Conservation (phyloP, 257 asterid species). For the Nicotiana knightiana region DNA sequence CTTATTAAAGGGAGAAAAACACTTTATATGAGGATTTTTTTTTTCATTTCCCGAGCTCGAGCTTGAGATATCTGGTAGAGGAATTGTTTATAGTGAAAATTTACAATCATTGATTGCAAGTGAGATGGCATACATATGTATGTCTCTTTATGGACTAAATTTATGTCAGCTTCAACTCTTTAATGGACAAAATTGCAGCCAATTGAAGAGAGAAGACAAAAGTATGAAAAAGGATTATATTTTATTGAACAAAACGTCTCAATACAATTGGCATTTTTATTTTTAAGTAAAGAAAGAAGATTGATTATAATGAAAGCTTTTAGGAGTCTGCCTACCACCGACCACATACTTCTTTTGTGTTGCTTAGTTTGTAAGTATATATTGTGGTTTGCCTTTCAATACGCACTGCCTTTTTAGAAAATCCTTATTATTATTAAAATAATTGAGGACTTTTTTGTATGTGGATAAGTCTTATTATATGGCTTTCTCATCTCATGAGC, state of each 20-base stretch:
- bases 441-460: not conserved
- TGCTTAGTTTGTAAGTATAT: slow-evolving; percentile 17
- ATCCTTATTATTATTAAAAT: not conserved
- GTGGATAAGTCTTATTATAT: not conserved
- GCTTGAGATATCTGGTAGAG: no score
- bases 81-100: not conserved
- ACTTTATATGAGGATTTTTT: no score
- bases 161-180: not conserved
- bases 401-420: not conserved
- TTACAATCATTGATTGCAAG: not conserved
- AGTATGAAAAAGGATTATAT: not conserved
- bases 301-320: not conserved
- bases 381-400: not conserved
- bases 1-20: no score
- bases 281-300: not conserved
- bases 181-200: not conserved
- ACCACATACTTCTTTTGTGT: slow-evolving; percentile 7
- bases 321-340: not conserved
- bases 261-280: not conserved
- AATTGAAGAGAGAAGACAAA: not conserved
- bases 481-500: no score
- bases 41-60: no score
- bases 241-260: not conserved
- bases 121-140: not conserved
- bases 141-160: not conserved